phyloP scores from a whole-genome alignment of 2,329 filamentous ascomycete genomes.

The Epicoccum nigrum region DNA sequence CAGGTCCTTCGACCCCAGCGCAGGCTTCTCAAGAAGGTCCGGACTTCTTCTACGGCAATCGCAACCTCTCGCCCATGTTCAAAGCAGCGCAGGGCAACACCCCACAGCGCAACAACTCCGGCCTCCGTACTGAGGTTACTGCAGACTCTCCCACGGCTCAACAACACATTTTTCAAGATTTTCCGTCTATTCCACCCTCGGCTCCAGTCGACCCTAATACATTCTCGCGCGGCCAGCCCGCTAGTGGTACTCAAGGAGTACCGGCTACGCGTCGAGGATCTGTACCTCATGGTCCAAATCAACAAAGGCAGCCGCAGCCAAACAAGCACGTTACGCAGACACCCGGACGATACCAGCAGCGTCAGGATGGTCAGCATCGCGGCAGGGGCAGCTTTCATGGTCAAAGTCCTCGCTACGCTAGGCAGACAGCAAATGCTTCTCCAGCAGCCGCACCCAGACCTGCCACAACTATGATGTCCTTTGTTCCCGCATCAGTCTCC shows the following conservation, averaged over 20 bases:
- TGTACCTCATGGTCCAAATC: slow-evolving; percentile 33
- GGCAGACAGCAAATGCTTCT: slow-evolving; percentile 20
- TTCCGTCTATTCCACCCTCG: slow-evolving; percentile 28
- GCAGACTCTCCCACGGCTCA: slow-evolving; percentile 38
- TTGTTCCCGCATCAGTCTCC: slow-evolving; percentile 45
- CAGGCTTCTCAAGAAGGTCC: slow-evolving; percentile 32
- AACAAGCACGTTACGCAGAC: slow-evolving; percentile 32
- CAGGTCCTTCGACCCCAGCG: slow-evolving; percentile 43
- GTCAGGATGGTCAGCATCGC: slow-evolving; percentile 32
- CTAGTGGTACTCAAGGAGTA: slow-evolving; percentile 21
- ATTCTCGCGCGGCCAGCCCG: slow-evolving; percentile 24
- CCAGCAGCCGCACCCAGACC: slow-evolving; percentile 29
- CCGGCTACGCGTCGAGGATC: slow-evolving; percentile 32
- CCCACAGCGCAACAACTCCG: slow-evolving; percentile 50
- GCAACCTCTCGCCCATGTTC: slow-evolving; percentile 57
- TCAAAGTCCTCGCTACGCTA: slow-evolving; percentile 14
- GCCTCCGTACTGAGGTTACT: slow-evolving; percentile 52
- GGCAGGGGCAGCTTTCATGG: slow-evolving; percentile 22
- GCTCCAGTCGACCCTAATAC: slow-evolving; percentile 28
- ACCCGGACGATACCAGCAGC: slow-evolving; percentile 33
- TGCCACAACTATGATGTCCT: slow-evolving; percentile 39
- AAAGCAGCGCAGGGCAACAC: slow-evolving; percentile 54
- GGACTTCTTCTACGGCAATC: slow-evolving; percentile 51
- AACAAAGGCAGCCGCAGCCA: slow-evolving; percentile 30
- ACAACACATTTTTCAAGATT: slow-evolving; percentile 32